Conservation (phyloP, 106 monocot species). For the Platanthera zijinensis region DNA sequence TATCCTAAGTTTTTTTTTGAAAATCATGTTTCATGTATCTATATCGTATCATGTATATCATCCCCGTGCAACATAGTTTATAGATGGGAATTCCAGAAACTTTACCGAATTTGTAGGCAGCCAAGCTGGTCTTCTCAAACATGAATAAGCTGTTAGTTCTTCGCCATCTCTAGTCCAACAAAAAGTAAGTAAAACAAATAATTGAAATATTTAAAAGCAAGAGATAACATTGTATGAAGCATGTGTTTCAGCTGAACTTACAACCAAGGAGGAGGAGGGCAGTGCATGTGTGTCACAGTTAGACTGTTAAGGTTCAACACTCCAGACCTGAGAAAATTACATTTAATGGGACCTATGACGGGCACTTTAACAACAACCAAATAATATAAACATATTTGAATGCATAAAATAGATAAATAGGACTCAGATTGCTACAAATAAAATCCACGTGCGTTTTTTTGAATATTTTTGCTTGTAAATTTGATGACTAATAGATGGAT, state of each 20-base stretch:
- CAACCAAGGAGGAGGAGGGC: conserved; percentile 90
- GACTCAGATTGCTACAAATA: too few species aligned
- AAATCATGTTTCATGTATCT: too few species aligned
- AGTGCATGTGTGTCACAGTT: conserved; percentile 75
- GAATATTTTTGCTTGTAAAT: too few species aligned
- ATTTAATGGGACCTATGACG: neutral
- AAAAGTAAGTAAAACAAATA: conserved; percentile 3
- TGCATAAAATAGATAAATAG: neutral
- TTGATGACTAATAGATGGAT: too few species aligned
- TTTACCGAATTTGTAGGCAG: conserved; percentile 61
- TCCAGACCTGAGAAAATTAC: conserved; percentile 61
- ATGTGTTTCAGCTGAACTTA: conserved; percentile 21
- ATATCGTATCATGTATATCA: too few species aligned
- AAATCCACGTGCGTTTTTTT: too few species aligned
- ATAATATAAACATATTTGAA: neutral
- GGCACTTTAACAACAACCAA: neutral
- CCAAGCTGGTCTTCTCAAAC: conserved; percentile 67
- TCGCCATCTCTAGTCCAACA: conserved; percentile 38
- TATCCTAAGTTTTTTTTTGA: too few species aligned
- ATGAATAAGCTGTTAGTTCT: conserved; percentile 10
- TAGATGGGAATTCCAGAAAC: neutral
- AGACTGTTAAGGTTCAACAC: conserved; percentile 50
- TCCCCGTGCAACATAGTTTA: neutral
- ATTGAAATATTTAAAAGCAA: neutral
- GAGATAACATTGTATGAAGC: neutral